Percentiles rank a stretch among this genome's conserved stretches.
These are phyloP conservation scores for Stagonosporopsis chrysanthemi DNA, from an alignment of 2,329 filamentous ascomycete genomes.

Conservation along the genomic window DNA sequence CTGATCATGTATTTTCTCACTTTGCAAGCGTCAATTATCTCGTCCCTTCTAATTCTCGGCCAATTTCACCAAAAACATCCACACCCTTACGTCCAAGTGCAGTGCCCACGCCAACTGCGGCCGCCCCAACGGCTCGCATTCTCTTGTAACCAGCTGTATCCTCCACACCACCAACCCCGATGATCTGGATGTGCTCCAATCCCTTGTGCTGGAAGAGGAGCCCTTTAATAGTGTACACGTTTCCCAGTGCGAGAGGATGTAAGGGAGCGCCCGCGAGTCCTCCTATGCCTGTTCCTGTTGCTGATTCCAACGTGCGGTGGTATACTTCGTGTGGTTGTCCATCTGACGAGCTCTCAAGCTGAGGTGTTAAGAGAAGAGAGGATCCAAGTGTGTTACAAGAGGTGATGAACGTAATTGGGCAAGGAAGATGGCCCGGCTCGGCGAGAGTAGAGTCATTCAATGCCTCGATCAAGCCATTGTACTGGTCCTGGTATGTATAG, in stretches of 20 bases:
- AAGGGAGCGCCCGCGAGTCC: conserved; percentile 76
- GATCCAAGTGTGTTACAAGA: conserved; percentile 77
- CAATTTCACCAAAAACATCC: conserved; percentile 68
- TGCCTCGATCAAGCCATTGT: conserved; percentile 62
- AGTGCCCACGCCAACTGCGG: conserved; percentile 70
- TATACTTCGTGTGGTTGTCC: conserved; percentile 24
- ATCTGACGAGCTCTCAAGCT: conserved; percentile 19
- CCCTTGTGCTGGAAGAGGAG: conserved; percentile 62
- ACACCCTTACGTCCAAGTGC: conserved; percentile 71
- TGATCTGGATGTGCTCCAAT: conserved; percentile 66
- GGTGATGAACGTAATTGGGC: conserved; percentile 71
- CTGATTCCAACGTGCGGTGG: conserved; percentile 57
- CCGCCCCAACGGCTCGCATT: conserved; percentile 71
- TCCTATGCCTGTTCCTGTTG: conserved; percentile 66
- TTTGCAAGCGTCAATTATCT: not conserved
- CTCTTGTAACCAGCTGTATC: conserved; percentile 68
- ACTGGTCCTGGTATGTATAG: conserved; percentile 75
- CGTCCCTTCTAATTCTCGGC: conserved; percentile 9
- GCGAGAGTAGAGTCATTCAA: conserved; percentile 50
- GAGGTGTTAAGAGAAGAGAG: conserved; percentile 64
- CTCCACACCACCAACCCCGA: conserved; percentile 76
- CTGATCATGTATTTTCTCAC: not conserved
- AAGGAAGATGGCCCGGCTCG: conserved; percentile 24
- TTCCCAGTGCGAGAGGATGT: conserved; percentile 77
- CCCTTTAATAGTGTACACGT: conserved; percentile 71